phyloP scores from a whole-genome alignment of 2,329 filamentous ascomycete genomes.

The Pseudogymnoascus sp. region DNA sequence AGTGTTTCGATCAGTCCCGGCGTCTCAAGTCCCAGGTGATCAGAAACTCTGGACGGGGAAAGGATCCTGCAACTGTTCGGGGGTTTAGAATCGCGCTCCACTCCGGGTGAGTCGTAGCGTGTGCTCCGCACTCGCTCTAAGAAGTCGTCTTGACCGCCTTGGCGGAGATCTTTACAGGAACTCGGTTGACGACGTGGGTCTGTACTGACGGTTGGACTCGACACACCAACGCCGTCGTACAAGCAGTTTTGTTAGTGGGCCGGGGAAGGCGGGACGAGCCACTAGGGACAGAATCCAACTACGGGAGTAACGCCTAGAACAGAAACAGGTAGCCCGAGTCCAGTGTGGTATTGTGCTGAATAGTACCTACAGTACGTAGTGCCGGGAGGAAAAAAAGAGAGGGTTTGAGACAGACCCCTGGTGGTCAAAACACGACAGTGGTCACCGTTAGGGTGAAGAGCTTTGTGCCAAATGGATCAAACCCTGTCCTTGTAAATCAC shows the following conservation, averaged over 20 bases:
- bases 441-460: background rate
- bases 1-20: background rate
- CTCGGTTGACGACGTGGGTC: background rate
- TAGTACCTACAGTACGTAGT: background rate
- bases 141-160: conserved; percentile 1
- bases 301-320: background rate
- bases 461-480: background rate
- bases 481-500: background rate
- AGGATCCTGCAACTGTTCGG: background rate
- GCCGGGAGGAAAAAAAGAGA: background rate
- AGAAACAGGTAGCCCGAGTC: background rate
- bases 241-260: background rate
- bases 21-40: conserved; percentile 6
- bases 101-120: background rate
- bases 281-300: background rate
- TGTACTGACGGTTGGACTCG: background rate
- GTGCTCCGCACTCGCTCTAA: conserved; percentile 3
- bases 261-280: conserved; percentile 7
- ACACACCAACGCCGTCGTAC: background rate
- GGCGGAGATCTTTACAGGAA: background rate
- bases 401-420: background rate
- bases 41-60: background rate
- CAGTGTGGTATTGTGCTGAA: background rate
- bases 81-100: background rate
- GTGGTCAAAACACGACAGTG: background rate